Evolutionary conservation across 805 yeast genomes (phyloP).

Genomic region (Yamadazyma takamatsuzukensis): DNA sequence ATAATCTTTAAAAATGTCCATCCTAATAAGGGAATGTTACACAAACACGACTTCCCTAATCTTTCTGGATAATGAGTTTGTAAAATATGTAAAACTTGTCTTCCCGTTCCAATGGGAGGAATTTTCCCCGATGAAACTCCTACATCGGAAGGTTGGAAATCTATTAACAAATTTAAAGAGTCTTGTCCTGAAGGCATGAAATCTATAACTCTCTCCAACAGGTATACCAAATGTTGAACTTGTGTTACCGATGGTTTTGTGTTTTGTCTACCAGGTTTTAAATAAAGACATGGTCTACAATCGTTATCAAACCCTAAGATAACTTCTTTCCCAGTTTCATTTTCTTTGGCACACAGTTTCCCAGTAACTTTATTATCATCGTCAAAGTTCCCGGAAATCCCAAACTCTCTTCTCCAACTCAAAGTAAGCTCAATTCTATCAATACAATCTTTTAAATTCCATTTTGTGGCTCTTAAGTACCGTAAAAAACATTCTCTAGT

Average conservation of each 20-base stretch:
- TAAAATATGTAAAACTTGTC: conserved; percentile 86
- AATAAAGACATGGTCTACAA: conserved; percentile 85
- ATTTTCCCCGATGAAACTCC: conserved; percentile 60
- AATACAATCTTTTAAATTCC: conserved; percentile 72
- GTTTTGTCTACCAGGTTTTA: conserved; percentile 94
- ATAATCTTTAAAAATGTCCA: conserved; percentile 89
- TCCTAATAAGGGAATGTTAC: conserved; percentile 91
- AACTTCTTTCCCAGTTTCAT: conserved; percentile 89
- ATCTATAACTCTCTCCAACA: conserved; percentile 89
- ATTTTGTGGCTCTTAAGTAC: conserved; percentile 89
- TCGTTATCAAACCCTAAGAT: conserved; percentile 88
- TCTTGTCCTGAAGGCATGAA: conserved; percentile 98
- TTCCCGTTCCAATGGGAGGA: conserved; percentile 86
- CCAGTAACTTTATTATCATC: conserved; percentile 53
- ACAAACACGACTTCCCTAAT: conserved; percentile 84
- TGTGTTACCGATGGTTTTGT: conserved; percentile 87
- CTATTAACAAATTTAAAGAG: conserved; percentile 84
- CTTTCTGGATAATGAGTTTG: conserved; percentile 98
- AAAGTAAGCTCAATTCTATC: conserved; percentile 72
- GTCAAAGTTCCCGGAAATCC: conserved; percentile 42
- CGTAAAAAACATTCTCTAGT: conserved; percentile 88
- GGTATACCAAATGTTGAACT: conserved; percentile 92
- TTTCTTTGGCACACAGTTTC: conserved; percentile 58
- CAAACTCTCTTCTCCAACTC: conserved; percentile 94
- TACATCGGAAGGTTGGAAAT: conserved; percentile 77